These are phyloP conservation scores for Amniculicola lignicola DNA, from an alignment of 495 filamentous ascomycete genomes.

Conservation along the genomic window DNA sequence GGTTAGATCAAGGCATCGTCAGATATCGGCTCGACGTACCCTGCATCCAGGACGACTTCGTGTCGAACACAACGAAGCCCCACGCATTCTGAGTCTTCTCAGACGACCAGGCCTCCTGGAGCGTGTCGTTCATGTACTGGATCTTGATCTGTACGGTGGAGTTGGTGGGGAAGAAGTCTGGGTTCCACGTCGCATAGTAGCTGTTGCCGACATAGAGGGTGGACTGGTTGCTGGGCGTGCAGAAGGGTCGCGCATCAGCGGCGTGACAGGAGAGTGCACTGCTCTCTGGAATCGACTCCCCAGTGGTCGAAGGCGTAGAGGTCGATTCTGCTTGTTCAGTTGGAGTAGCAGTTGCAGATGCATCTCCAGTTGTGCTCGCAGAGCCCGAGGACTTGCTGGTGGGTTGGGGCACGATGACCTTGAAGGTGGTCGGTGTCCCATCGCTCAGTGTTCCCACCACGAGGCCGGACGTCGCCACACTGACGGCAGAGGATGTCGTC, in stretches of 20 bases:
- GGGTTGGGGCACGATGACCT: constrained; percentile 16
- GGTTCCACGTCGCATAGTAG: constrained; percentile 49
- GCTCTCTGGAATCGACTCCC: constrained; percentile 9
- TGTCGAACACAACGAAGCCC: constrained; percentile 42
- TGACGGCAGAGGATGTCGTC: constrained; percentile 4
- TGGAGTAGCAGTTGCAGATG: not conserved
- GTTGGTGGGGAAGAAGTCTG: constrained; percentile 43
- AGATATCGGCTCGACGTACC: constrained; percentile 2
- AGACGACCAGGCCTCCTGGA: constrained; percentile 42
- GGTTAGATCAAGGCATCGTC: not conserved
- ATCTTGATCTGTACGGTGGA: constrained; percentile 45
- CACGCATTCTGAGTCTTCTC: constrained; percentile 42
- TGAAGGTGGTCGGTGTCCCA: constrained; percentile 28
- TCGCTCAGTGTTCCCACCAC: constrained; percentile 18
- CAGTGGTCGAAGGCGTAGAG: constrained; percentile 11
- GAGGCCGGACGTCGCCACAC: constrained; percentile 18
- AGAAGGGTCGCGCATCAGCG: constrained; percentile 39
- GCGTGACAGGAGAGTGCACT: constrained; percentile 42
- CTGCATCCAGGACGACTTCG: constrained; percentile 43
- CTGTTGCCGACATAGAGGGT: constrained; percentile 44
- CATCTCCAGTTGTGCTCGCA: not conserved
- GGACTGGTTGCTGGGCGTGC: constrained; percentile 41
- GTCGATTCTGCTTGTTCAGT: constrained; percentile 5
- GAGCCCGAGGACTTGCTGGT: constrained; percentile 3
- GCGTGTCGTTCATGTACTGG: constrained; percentile 39